Evolutionary conservation across 306 rosid species (phyloP).

Genomic region (Cucurbita maxima): DNA sequence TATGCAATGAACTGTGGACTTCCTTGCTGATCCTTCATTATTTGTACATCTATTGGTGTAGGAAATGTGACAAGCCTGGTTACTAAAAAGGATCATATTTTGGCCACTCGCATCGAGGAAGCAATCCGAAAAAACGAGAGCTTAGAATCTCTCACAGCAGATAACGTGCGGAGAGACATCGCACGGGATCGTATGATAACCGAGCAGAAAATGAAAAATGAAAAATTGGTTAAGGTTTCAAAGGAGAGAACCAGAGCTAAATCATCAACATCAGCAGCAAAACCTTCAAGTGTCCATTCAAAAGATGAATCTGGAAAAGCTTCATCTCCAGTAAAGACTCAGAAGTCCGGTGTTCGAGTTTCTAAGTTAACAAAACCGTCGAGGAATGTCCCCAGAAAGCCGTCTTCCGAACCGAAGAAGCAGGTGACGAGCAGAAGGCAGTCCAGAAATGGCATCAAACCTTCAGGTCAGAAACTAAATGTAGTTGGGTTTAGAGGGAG

Average conservation of each 20-base stretch:
- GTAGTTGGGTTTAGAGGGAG: conserved; percentile 87
- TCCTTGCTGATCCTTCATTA: not conserved
- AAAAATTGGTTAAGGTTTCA: conserved; percentile 25
- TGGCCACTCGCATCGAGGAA: conserved; percentile 75
- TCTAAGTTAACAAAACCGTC: conserved; percentile 12
- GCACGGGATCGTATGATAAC: conserved; percentile 40
- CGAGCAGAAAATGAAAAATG: conserved; percentile 36
- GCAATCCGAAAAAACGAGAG: conserved; percentile 87
- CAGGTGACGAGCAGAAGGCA: conserved; percentile 24
- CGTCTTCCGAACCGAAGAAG: conserved; percentile 28
- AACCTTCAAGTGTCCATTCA: conserved; percentile 8
- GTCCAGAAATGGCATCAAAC: conserved; percentile 17
- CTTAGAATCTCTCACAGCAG: conserved; percentile 63
- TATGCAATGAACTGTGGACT: too few relatives aligned
- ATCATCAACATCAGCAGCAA: conserved; percentile 7
- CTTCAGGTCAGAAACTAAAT: conserved; percentile 43
- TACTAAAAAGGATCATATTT: conserved; percentile 37
- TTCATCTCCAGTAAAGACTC: conserved; percentile 14
- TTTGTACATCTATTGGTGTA: conserved; percentile 12
- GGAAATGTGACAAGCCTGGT: conserved; percentile 96
- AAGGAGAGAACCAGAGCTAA: conserved; percentile 18
- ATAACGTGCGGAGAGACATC: conserved; percentile 45
- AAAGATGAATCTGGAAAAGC: conserved; percentile 15
- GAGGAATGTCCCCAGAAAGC: conserved; percentile 19
- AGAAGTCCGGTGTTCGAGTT: conserved; percentile 18